These are phyloP conservation scores for Striga hermonthica DNA, from an alignment of 305 asterid genomes.

Conservation along the genomic window DNA sequence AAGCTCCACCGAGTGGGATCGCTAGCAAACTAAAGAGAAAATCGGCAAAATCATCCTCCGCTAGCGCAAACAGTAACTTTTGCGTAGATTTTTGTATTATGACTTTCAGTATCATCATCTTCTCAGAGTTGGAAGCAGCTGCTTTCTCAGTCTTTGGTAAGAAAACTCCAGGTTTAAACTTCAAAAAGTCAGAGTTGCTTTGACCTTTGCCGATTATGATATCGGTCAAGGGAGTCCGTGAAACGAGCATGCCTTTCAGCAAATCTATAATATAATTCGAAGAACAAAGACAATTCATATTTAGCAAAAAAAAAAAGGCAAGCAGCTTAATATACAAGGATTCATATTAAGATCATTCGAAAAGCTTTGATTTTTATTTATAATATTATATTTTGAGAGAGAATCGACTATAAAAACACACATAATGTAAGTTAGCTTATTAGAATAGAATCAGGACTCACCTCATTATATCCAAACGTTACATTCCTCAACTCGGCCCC, in stretches of 20 bases:
- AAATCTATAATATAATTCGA: not conserved
- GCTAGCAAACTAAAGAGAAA: constrained; percentile 28
- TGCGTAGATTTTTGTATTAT: constrained; percentile 30
- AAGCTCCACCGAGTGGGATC: constrained; percentile 23
- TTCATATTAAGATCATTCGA: no score
- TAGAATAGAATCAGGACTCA: not conserved
- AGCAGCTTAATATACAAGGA: no score
- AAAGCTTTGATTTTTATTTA: no score
- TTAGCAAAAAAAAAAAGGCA: no score
- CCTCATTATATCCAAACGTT: no score
- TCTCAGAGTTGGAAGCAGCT: not conserved
- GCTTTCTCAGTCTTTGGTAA: not conserved
- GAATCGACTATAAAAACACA: no score
- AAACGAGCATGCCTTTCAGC: constrained; percentile 3
- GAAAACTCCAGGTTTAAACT: not conserved
- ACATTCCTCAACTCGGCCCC: constrained; percentile 16
- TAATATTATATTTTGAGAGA: no score
- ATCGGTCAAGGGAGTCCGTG: constrained; percentile 19
- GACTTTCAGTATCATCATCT: constrained; percentile 1
- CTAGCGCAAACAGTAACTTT: constrained; percentile 22
- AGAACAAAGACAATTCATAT: no score
- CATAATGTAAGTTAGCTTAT: not conserved
- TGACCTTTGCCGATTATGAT: not conserved
- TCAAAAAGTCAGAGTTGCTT: no score
- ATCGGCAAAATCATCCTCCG: constrained; percentile 26